phyloP scores from a whole-genome alignment of 2,329 filamentous ascomycete species.

The Elsinoe necatrix region DNA sequence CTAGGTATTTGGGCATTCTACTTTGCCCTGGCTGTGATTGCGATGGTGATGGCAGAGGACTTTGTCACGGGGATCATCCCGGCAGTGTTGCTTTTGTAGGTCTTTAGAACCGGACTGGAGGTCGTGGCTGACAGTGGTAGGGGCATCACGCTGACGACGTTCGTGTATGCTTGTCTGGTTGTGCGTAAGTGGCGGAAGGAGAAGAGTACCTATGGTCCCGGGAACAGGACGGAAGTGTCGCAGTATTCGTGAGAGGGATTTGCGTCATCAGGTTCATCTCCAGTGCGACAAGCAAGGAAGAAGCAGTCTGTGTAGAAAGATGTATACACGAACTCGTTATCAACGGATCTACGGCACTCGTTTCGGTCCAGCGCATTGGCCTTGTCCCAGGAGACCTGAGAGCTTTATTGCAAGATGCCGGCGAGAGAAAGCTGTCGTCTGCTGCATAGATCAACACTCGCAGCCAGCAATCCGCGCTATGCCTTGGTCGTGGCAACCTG shows the following conservation, averaged over 20 bases:
- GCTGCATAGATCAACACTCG: no score
- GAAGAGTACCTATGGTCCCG: not conserved
- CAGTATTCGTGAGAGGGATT: not conserved
- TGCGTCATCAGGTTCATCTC: no score
- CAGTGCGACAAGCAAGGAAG: not conserved
- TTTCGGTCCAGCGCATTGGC: no score
- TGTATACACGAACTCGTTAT: no score
- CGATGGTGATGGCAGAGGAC: conserved; percentile 1
- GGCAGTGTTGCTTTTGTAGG: conserved; percentile 31
- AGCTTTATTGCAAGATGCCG: no score
- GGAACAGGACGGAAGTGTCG: not conserved
- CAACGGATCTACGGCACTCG: no score
- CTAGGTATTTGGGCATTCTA: conserved; percentile 22
- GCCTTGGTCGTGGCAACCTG: not conserved
- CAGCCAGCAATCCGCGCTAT: no score
- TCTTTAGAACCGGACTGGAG: not conserved
- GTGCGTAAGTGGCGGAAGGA: not conserved
- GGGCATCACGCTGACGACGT: not conserved
- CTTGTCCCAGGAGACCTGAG: no score
- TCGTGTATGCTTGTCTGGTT: not conserved
- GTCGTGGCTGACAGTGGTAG: not conserved
- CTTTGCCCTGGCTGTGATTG: conserved; percentile 21
- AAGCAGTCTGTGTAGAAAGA: not conserved
- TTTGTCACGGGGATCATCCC: conserved; percentile 20
- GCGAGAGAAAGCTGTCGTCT: no score